A percentile compares a stretch with the other conserved stretches of the same genome.
phyloP scores from a whole-genome alignment of 78 protist genomes.

The Dictyostelium purpureum region DNA sequence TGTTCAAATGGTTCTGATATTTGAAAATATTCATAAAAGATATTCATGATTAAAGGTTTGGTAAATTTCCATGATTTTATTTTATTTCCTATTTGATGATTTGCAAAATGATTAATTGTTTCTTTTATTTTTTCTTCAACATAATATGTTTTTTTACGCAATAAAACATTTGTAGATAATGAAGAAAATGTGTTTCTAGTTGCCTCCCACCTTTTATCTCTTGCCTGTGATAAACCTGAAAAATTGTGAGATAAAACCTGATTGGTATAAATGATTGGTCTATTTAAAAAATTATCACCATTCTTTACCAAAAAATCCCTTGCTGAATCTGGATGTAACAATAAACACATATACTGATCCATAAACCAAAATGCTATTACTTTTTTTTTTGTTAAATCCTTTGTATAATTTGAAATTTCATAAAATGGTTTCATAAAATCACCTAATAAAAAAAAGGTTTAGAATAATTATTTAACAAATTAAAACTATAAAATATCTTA shows the following conservation, averaged over 20 bases:
- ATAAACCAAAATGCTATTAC: neutral
- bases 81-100: neutral
- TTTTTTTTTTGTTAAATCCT: neutral
- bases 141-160: neutral
- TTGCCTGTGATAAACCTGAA: neutral
- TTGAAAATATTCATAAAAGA: neutral
- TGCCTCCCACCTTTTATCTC: neutral
- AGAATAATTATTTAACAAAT: no score
- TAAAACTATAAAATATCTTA: no score
- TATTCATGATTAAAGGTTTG: neutral
- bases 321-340: neutral
- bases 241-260: neutral
- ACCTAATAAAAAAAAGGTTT: no score
- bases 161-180: neutral
- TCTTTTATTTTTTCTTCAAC: neutral
- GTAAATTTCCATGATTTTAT: neutral
- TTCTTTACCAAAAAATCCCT: conserved; percentile 32
- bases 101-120: neutral
- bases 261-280: neutral
- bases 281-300: conserved; percentile 4
- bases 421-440: neutral
- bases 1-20: neutral
- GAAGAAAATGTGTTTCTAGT: neutral
- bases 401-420: neutral
- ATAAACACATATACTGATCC: neutral